Base-by-base conservation (phyloP, 2,329 filamentous ascomycete genomes). In the Curvularia spicifera region DNA sequence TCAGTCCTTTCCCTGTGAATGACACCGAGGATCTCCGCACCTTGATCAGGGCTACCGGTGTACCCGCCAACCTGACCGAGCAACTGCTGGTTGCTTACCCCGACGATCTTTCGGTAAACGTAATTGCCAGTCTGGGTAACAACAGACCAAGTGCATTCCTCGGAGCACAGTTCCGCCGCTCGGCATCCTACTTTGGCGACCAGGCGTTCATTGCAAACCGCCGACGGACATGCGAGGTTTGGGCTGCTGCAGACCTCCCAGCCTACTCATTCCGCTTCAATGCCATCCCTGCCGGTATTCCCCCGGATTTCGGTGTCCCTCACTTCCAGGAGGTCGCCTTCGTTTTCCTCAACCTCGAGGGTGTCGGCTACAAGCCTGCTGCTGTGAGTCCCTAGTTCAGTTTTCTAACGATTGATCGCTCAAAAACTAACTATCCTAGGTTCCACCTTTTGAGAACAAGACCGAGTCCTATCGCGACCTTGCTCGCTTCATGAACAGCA, bases 221-320 rank as follows among this genome's bases (percentile, higher is more conserved):
- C 1, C 80, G 86, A 3, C 76, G 81, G 22, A 81, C 83, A 5
- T 83, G 81, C 60, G 76, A 84, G 64, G 76, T 78, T 1, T 87
- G 83, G 81, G 77, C 83, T 12, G 75, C 75, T 9, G 72, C 78
- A 29, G 75, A 77, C 13, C 66, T 84, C 2, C 77, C 82, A 6
- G 84, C 84, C 9, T 89, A 86, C 77, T 84, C 82, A 66, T 89
- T 87, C 75, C 82, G 84, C 46, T 89, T 89, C 79, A 85, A 89
- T 67, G 84, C 84, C 8, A 73, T 82, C 15, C 74, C 81, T 0
- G 78, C 79, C 3, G 82, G 83, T 9, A 64, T 81, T 1, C 71
- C 78, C 0, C 73, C 76, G 10, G 71, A 76, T 1, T 68, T 75
- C 0, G 83, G 82, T 0, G 82, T 80, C 0, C 80, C 81, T 0